A percentile compares a stretch with the other conserved stretches of the same genome.
Evolutionary conservation across 306 rosid genomes (phyloP).

Genomic region (Pterocarpus santalinus): DNA sequence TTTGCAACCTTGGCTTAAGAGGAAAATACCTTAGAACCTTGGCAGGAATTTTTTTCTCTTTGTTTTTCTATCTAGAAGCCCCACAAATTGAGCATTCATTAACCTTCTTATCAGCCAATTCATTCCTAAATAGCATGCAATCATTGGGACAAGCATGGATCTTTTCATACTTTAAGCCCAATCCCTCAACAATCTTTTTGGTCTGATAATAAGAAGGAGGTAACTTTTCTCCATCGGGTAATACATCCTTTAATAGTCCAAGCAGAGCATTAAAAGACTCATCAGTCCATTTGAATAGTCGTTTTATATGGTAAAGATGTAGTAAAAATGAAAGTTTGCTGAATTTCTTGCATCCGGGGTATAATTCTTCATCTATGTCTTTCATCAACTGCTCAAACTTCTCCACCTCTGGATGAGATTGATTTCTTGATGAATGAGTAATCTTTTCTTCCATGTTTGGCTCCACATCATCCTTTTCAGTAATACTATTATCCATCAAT

Average conservation of each 20-base stretch:
- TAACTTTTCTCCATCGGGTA: conserved; percentile 4
- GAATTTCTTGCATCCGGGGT: too few species aligned
- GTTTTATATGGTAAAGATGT: too few species aligned
- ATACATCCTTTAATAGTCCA: conserved; percentile 11
- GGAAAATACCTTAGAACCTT: background rate
- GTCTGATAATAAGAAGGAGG: background rate
- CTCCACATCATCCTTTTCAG: background rate
- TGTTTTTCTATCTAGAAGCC: too few species aligned
- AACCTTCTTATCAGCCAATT: too few species aligned
- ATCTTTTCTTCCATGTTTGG: background rate
- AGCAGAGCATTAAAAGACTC: background rate
- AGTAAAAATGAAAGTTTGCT: too few species aligned
- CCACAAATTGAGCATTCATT: too few species aligned
- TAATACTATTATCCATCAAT: background rate
- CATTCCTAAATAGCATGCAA: too few species aligned
- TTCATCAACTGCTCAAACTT: too few species aligned
- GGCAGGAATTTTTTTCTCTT: background rate
- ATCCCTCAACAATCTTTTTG: background rate
- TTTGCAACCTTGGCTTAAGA: background rate
- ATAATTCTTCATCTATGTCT: too few species aligned
- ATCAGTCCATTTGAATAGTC: background rate
- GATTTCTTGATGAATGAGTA: background rate
- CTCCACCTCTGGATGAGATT: too few species aligned
- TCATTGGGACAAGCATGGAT: too few species aligned
- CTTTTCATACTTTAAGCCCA: too few species aligned